Percentiles rank a stretch among this genome's conserved stretches.
These are phyloP conservation scores for Penicillium antarcticum DNA, from an alignment of 495 filamentous ascomycete genomes.

Conservation along the genomic window DNA sequence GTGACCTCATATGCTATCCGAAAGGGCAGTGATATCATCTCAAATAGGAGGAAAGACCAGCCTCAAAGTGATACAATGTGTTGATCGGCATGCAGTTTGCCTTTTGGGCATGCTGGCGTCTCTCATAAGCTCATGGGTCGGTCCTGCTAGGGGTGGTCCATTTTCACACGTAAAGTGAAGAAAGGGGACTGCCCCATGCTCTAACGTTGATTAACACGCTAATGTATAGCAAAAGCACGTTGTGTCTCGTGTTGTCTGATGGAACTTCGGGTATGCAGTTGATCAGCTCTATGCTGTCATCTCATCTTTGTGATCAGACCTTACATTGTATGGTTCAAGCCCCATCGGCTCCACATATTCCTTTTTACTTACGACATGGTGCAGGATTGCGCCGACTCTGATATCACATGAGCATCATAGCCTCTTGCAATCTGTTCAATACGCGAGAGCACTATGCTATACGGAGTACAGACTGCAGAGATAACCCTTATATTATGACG, in stretches of 20 bases:
- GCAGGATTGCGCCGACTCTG: background rate
- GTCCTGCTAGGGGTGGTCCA: background rate
- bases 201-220: no score
- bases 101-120: background rate
- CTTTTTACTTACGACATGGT: slow-evolving; percentile 5
- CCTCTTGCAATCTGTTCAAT: background rate
- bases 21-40: slow-evolving; percentile 3
- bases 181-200: background rate
- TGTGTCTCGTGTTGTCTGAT: no score
- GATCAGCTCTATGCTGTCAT: background rate
- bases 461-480: no score
- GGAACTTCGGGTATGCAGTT: no score
- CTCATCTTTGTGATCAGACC: slow-evolving; percentile 1
- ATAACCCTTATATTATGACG: background rate
- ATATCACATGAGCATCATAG: slow-evolving; percentile 9
- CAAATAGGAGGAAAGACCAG: background rate
- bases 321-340: background rate
- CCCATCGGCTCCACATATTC: slow-evolving; percentile 2
- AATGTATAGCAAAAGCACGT: no score
- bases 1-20: slow-evolving; percentile 1
- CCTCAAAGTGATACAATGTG: background rate
- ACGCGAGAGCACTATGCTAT: background rate
- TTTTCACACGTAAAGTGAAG: background rate
- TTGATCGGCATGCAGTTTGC: background rate
- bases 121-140: background rate